Evolutionary conservation across 1,139 yeast genomes (phyloP).

Genomic region (Yamadazyma pseudoaaseri): DNA sequence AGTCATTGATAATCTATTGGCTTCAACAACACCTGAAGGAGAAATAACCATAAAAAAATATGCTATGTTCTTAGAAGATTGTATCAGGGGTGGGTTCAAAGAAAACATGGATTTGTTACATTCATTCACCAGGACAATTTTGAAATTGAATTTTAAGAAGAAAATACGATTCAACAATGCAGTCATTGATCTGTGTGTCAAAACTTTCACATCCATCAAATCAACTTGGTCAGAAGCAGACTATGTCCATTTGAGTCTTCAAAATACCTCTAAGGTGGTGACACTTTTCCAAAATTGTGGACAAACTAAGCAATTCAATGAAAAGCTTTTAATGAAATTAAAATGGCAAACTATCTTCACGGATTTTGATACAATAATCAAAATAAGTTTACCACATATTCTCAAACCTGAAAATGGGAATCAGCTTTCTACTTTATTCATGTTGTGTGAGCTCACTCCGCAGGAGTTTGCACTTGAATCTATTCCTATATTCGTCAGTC

Average conservation of each 20-base stretch:
- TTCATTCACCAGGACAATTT: constrained; percentile 19
- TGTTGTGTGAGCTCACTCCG: constrained; percentile 17
- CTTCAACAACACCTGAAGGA: constrained; percentile 7
- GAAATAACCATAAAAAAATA: constrained; percentile 9
- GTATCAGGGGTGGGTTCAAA: constrained; percentile 9
- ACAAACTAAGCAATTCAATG: constrained; percentile 19
- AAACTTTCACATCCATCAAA: constrained; percentile 18
- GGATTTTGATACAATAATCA: constrained; percentile 22
- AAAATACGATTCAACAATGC: constrained; percentile 18
- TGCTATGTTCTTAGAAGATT: constrained; percentile 8
- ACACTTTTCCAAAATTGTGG: constrained; percentile 25
- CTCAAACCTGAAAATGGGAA: constrained; percentile 14
- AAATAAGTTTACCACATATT: constrained; percentile 20
- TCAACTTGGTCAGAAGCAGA: constrained; percentile 19
- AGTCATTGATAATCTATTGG: constrained; percentile 19
- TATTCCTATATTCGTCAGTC: constrained; percentile 17
- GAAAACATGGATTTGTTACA: constrained; percentile 10
- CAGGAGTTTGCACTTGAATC: constrained; percentile 21
- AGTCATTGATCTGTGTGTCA: constrained; percentile 17
- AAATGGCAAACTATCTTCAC: constrained; percentile 32
- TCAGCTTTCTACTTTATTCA: constrained; percentile 19
- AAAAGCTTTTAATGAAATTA: constrained; percentile 20
- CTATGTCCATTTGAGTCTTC: constrained; percentile 19
- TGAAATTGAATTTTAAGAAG: constrained; percentile 21
- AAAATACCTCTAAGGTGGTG: constrained; percentile 18